Evolutionary conservation across 805 yeast species (phyloP), one percentile per base, ranked within the genome.

Genomic region (Saccharomycopsis sp.): DNA sequence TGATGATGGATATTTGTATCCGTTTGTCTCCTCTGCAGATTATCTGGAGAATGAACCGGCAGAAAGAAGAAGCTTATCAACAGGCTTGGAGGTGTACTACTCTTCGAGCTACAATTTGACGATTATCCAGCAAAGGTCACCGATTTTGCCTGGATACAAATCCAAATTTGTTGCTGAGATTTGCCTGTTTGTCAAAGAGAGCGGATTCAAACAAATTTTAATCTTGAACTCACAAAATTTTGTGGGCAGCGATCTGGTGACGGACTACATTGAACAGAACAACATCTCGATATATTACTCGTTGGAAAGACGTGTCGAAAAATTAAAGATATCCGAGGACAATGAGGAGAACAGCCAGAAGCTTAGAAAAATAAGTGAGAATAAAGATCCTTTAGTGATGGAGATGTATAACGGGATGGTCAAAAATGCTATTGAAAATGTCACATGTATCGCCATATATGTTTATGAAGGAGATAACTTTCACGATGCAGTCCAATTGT

Each of bases 401-500:
- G n/a, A 8, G 10, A 18, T 36, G 19, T 19, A 39, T 21, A 17
- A 38, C 18, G 8, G 10, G 10, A 23, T 37, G 22, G 16, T n/a
- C 30, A 12, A 34, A 30, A 17, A 26, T 2, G 34, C 3, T 9
- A 38, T 20, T 21, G 22, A 21, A 8, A 31, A 23, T 23, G 21
- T 19, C 13, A 6, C 53, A n/a, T 68, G 71, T 3, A 46, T 73
- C n/a, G 71, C 73, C 8, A 64, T 73, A 13, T 77, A 69, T 55
- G 94, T 80, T 1, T 86, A 84, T 58, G 96, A 88, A 56, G 96
- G 97, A 25, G 96, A 88, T 58, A 89, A 89, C 57, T 71, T 78
- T 21, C 37, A 42, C n/a, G 50, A 46, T 34, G 48, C 47, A 17
- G 35, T 39, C 23, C n/a, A 30, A 23, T 43, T 36, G 17, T 46